Evolutionary conservation across 2,329 filamentous ascomycete genomes (phyloP), one percentile per base, ranked within the genome.

Genomic region (Zymoseptoria tritici): DNA sequence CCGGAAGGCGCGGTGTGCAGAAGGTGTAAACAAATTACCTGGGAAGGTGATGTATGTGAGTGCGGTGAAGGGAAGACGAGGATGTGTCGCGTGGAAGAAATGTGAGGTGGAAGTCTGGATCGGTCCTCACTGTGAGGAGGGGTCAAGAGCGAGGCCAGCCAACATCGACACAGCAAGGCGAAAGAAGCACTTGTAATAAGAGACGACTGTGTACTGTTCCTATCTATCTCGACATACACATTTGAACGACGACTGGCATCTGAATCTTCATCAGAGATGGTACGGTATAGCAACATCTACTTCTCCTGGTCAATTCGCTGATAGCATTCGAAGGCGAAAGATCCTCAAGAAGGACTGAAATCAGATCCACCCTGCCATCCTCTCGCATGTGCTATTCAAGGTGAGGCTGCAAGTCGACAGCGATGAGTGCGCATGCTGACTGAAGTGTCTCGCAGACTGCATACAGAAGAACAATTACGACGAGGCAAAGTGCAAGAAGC

Each of bases 301-400:
- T 13, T 46, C 5, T 46, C 36, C 36, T 5, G 16, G 4, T n/a
- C 13, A 2, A n/a, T 16, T 16, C 16, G 13, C 36, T 46, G 36
- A 46, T 46, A 9, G 13, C 16, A 7, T 11, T 46, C 36, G 11
- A 46, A 59, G 57, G 49, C 59, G 51, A 56, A 62, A 29, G 62
- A 57, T 36, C 62, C 87, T 13, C 85, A 90, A 68, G 81, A 89
- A 70, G 90, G 92, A 73, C 74, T 95, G 42, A 83, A 83, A 60
- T 83, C 84, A 42, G 84, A 89, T 69, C 90, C 90, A 62, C 88
- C 92, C 22, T 97, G 92, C 71, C 91, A 96, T 78, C 84, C 91
- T 60, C 84, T 88, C 71, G 93, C 92, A 63, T 97, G 92, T 76
- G 91, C 90, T 8, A 96, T 97, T 62, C 92, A 97, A 83, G 84